A percentile compares a stretch with the other conserved stretches of the same genome.
These are phyloP conservation scores for Tricharina praecox DNA, from an alignment of 495 filamentous ascomycete species.

Conservation along the genomic window DNA sequence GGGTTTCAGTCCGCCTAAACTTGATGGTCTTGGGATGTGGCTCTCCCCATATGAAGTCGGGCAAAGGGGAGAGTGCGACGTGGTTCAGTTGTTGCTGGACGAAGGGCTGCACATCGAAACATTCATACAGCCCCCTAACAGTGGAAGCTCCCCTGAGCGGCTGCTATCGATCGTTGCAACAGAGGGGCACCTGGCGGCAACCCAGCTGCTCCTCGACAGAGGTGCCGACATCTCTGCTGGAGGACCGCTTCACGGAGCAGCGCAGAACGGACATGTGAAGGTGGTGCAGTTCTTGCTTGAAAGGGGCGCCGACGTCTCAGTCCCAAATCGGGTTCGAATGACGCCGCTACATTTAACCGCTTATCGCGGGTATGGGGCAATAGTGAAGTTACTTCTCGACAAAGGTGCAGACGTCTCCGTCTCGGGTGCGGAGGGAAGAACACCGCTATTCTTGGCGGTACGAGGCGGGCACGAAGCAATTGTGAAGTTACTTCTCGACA, in stretches of 20 bases:
- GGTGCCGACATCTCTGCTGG: not conserved
- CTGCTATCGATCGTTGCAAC: no score
- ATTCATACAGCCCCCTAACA: no score
- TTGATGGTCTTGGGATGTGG: no score
- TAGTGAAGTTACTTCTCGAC: not conserved
- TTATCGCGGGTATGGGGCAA: not conserved
- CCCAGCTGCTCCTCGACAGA: not conserved
- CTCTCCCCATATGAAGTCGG: no score
- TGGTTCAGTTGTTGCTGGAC: no score
- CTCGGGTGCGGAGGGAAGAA: no score
- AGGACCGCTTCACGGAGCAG: not conserved
- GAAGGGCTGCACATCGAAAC: no score
- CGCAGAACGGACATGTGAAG: not conserved
- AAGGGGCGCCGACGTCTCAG: not conserved
- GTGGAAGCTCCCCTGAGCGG: no score
- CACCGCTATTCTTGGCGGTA: not conserved
- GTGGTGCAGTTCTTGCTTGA: not conserved
- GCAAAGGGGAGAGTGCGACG: no score
- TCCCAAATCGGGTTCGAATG: not conserved
- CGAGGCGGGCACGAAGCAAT: not conserved
- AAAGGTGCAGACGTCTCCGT: not conserved
- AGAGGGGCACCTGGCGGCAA: not conserved
- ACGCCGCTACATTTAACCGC: slow-evolving; percentile 1
- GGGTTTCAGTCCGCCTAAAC: no score
- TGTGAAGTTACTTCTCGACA: not conserved